Evolutionary conservation across 1,284 basidiomycete species (phyloP), one percentile per base, ranked within the genome.

Genomic region (Tilletia indica): DNA sequence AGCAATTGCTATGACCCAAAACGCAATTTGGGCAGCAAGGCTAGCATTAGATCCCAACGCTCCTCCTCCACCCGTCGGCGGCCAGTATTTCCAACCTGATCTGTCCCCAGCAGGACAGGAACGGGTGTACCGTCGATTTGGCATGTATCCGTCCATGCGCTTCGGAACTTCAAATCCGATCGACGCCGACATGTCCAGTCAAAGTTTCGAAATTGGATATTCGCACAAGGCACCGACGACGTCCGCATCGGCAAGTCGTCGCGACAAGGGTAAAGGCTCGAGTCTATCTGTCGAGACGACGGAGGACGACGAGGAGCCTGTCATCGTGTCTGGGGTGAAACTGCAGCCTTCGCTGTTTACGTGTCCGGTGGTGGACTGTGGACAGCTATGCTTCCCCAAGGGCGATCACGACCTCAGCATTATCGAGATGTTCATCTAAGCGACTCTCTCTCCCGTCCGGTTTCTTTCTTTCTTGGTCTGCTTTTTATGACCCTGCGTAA

Each of bases 361-460:
- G 38, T 81, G 80, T 63, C 80, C 80, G n/a, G 77, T 81, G 16
- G 66, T 74, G 38, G 77, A 78, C 34, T 81, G 80, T 64, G 71
- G 71, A 11, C 80, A 81, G 73, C 75, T 72, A 21, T 80, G 80
- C 70, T 70, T 71, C 64, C 79, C 77, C 25, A 77, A 80, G 58
- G 61, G 61, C 9, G 61, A 64, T 8, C 61, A 64, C n/a, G 61
- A 64, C 14, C 61, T 64, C 6, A 64, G 61, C 34, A 21, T 64
- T 16, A 64, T 42, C 14, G 61, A 64, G 34, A 25, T 64, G 36
- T 64, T 64, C 61, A 25, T 64, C 61, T 64, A 6, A 64, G 51
- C 19, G 51, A 19, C 8, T 11, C 19, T n/a, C n/a, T 19, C 2
- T 19, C 51, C 16, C 21, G 8, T 54, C 11, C 16, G 6, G 6